Base-by-base conservation (phyloP, 495 filamentous ascomycete genomes). In the Neurospora hispaniola region DNA sequence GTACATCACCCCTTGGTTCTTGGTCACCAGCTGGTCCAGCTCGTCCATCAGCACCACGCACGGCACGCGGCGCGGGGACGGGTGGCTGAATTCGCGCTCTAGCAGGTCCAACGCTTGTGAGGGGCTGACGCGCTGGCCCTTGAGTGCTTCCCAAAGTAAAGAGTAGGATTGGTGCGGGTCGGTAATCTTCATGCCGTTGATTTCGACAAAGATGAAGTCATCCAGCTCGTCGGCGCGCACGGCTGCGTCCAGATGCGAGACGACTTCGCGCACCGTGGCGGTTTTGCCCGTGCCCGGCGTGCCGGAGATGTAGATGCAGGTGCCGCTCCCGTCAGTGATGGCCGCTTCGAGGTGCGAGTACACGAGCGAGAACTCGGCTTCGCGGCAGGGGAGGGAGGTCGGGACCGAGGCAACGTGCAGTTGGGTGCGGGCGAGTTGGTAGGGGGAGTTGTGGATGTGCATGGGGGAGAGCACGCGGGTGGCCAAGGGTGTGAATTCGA, bases 41-140 rank as follows among this genome's bases (percentile, higher is more conserved):
- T 99, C 96, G 78, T 99, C 96, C 96, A 99, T 99, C 48, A 99
- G 83, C 9, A 99, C 96, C 38, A 99, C 96, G 78, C 96, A 98
- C 0, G 96, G 96, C 12, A 97, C 93, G 69, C 94, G 87, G 62
- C 96, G 89, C 48, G 96, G 96, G 69, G 89, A 93, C 0, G 96
- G 96, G 71, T 93, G 88, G 71, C 88, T 92, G 83, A 99, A 98
- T 80, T 99, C 96, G 70, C 89, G 88, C 81, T 98, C 94, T 9
- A 99, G 85, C 0, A 99, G 88, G 72, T 94, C 90, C 4, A 99
- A 88, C 0, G 96, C 95, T 77, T 99, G 96, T 1, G 94, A 89
- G 3, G 96, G 93, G 75, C 90, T 94, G 35, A 98, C 96, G 27
- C 96, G 90, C 75, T 99, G 94, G 11, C 93, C 94, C 75, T 93